phyloP scores from a whole-genome alignment of 1,284 basidiomycete species.

The Wolfiporia cocos region DNA sequence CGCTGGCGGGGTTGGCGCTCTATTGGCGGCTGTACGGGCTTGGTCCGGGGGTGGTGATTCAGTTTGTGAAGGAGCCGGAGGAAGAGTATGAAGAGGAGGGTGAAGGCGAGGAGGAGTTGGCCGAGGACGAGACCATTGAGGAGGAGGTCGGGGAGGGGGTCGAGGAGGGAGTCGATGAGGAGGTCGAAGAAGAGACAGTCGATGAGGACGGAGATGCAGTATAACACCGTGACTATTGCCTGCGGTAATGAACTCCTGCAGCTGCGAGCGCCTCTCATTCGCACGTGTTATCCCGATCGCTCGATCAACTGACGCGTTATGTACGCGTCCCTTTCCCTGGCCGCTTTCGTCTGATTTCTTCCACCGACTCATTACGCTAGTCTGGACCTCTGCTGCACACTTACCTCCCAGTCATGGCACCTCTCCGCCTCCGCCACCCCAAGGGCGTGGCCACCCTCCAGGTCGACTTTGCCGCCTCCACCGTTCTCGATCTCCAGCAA shows the following conservation, averaged over 20 bases:
- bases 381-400: background rate
- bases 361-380: background rate
- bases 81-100: conserved; percentile 16
- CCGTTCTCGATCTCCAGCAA: conserved; percentile 69
- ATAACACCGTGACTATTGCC: no score
- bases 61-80: conserved; percentile 4
- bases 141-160: conserved; percentile 14
- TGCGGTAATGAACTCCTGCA: no score
- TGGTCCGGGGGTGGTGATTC: conserved; percentile 4
- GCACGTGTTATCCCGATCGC: no score
- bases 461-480: conserved; percentile 54
- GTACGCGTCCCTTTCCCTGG: background rate
- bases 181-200: background rate
- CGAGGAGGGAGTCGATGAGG: conserved; percentile 8
- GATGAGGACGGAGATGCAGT: no score
- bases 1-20: conserved; percentile 17
- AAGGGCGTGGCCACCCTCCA: conserved; percentile 77
- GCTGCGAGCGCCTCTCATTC: no score
- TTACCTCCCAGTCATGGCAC: conserved; percentile 38
- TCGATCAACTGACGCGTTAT: no score
- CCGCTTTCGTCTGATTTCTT: background rate
- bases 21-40: conserved; percentile 6
- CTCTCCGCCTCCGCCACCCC: conserved; percentile 73
- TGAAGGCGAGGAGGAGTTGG: conserved; percentile 14
- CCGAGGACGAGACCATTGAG: conserved; percentile 10